A percentile compares a stretch with the other conserved stretches of the same genome.
These are phyloP conservation scores for Umbilicus rupestris DNA, from an alignment of 164 flowering plant species.

Conservation along the genomic window DNA sequence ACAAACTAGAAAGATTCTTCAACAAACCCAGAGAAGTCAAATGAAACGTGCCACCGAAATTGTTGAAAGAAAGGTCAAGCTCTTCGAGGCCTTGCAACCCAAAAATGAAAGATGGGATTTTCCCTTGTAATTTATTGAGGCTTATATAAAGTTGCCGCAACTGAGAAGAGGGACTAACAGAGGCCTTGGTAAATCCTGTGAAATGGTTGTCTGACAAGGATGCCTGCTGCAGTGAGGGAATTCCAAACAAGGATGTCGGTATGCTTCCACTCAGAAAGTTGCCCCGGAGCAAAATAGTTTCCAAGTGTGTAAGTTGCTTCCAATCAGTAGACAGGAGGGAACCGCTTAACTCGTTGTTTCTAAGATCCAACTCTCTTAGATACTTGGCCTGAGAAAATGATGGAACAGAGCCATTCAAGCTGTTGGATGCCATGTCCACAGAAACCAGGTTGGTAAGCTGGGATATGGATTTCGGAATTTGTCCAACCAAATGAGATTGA, in stretches of 20 bases:
- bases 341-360: slow-evolving; percentile 16
- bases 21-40: slow-evolving; percentile 16
- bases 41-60: slow-evolving; percentile 22
- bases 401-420: slow-evolving; percentile 26
- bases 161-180: background rate
- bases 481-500: slow-evolving; percentile 18
- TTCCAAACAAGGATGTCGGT: slow-evolving; percentile 16
- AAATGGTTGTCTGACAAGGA: slow-evolving; percentile 19
- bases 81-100: slow-evolving; percentile 14
- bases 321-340: slow-evolving; percentile 10
- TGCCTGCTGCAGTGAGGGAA: slow-evolving; percentile 13
- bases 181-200: slow-evolving; percentile 8
- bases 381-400: slow-evolving; percentile 13
- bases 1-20: slow-evolving; percentile 20
- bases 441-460: slow-evolving; percentile 16
- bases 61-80: slow-evolving; percentile 21
- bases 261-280: slow-evolving; percentile 19
- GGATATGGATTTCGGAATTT: slow-evolving; percentile 17
- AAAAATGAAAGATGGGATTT: slow-evolving; percentile 19
- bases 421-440: slow-evolving; percentile 19
- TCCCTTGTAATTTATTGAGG: slow-evolving; percentile 18
- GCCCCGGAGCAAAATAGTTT: slow-evolving; percentile 6
- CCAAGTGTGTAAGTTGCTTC: slow-evolving; percentile 16
- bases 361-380: slow-evolving; percentile 12
- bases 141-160: slow-evolving; percentile 18